Percentiles rank a stretch among this genome's conserved stretches.
These are phyloP conservation scores for Chalciporus piperatus DNA, from an alignment of 768 basidiomycete species.

Conservation along the genomic window DNA sequence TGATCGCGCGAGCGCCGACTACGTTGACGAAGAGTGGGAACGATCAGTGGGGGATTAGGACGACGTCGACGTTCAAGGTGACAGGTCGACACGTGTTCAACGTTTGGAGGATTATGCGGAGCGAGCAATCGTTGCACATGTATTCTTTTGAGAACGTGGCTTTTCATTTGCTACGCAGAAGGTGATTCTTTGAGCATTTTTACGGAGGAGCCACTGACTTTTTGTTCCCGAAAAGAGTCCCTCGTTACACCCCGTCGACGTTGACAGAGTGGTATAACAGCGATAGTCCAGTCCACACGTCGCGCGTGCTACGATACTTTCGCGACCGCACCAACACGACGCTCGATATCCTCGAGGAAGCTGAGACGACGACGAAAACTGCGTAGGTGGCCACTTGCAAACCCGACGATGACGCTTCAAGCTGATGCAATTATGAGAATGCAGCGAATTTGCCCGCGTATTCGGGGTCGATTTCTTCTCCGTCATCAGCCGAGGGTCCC, in stretches of 20 bases:
- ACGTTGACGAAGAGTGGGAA: constrained; percentile 30
- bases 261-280: constrained; percentile 71
- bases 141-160: constrained; percentile 91
- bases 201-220: not conserved
- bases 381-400: constrained; percentile 50
- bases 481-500: constrained; percentile 90
- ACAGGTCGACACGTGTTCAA: constrained; percentile 90
- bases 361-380: constrained; percentile 84
- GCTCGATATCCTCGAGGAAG: constrained; percentile 75
- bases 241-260: constrained; percentile 62
- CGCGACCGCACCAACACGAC: constrained; percentile 62
- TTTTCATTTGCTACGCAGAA: constrained; percentile 71
- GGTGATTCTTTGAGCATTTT: constrained; percentile 45
- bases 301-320: constrained; percentile 61
- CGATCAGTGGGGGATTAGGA: constrained; percentile 70
- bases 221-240: constrained; percentile 51
- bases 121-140: constrained; percentile 70
- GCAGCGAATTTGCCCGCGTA: constrained; percentile 95
- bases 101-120: constrained; percentile 88
- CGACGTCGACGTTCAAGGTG: constrained; percentile 80
- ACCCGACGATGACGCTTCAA: not conserved
- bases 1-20: constrained; percentile 74
- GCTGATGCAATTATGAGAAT: not conserved
- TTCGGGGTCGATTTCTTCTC: constrained; percentile 98
- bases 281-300: constrained; percentile 50